A percentile compares a stretch with the other conserved stretches of the same genome.
Evolutionary conservation across 805 yeast species (phyloP).

Genomic region (Candida arabinofermentans): DNA sequence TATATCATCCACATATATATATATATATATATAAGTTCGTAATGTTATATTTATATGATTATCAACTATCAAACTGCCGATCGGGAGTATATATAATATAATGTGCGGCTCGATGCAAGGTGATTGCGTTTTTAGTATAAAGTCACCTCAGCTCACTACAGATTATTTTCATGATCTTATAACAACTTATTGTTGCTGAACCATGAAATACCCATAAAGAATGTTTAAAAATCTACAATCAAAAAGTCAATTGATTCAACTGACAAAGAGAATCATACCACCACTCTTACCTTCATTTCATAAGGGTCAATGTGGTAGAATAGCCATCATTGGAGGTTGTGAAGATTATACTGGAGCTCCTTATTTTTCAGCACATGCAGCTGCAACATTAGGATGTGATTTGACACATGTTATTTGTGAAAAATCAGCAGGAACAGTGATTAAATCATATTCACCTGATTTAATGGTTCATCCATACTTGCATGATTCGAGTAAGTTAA

Average conservation of each 20-base stretch:
- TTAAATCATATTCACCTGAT: slow-evolving; percentile 87
- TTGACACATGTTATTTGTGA: slow-evolving; percentile 90
- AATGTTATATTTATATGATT: background rate
- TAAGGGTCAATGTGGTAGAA: slow-evolving; percentile 88
- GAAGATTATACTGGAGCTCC: slow-evolving; percentile 98
- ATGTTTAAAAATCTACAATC: slow-evolving; percentile 3
- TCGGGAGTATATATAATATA: too few relatives aligned
- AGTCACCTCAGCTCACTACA: background rate
- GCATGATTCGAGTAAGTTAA: slow-evolving; percentile 39
- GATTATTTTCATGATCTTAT: too few relatives aligned
- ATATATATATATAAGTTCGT: too few relatives aligned
- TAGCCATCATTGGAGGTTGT: slow-evolving; percentile 89
- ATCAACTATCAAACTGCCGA: too few relatives aligned
- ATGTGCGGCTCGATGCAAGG: too few relatives aligned
- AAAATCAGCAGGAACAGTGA: slow-evolving; percentile 66
- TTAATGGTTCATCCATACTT: slow-evolving; percentile 95
- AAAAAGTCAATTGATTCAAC: slow-evolving; percentile 14
- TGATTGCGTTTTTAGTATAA: too few relatives aligned
- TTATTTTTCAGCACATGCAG: slow-evolving; percentile 80
- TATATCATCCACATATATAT: background rate
- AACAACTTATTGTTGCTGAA: too few relatives aligned
- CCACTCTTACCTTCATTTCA: slow-evolving; percentile 69
- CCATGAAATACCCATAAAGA: background rate
- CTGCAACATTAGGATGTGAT: slow-evolving; percentile 84
- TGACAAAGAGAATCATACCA: slow-evolving; percentile 61